phyloP scores from a whole-genome alignment of 2,329 filamentous ascomycete species.

The Dryadomyces sulphureus region DNA sequence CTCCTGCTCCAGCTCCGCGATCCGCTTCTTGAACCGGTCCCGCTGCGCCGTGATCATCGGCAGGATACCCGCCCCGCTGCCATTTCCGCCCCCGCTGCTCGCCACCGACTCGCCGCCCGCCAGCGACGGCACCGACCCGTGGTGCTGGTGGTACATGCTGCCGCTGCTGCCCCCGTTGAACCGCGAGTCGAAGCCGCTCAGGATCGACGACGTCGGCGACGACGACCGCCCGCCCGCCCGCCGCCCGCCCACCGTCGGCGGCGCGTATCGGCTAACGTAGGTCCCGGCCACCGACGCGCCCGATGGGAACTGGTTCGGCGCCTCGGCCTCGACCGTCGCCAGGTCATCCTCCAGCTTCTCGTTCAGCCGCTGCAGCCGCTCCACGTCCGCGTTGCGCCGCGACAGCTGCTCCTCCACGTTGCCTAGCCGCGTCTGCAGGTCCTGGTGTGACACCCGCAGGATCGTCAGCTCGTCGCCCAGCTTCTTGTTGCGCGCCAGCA shows the following conservation, averaged over 20 bases:
- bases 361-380: constrained; percentile 71
- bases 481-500: constrained; percentile 92
- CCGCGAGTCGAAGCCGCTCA: constrained; percentile 81
- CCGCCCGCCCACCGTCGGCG: constrained; percentile 43
- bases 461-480: constrained; percentile 86
- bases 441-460: constrained; percentile 83
- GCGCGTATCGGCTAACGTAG: constrained; percentile 66
- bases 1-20: constrained; percentile 78
- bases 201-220: constrained; percentile 94
- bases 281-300: constrained; percentile 89
- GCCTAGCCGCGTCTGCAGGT: constrained; percentile 68
- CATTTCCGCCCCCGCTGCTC: not conserved
- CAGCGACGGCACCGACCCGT: not conserved
- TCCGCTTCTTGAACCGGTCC: constrained; percentile 96
- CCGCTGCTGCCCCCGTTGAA: no score
- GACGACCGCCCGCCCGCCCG: constrained; percentile 43
- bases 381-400: constrained; percentile 69
- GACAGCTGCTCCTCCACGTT: constrained; percentile 73
- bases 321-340: constrained; percentile 72
- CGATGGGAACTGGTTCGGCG: constrained; percentile 69
- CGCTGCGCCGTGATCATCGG: constrained; percentile 98
- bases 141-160: not conserved
- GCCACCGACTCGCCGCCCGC: not conserved
- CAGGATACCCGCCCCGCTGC: constrained; percentile 68
- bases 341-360: constrained; percentile 86